Base-by-base conservation (phyloP, 2,329 filamentous ascomycete species). In the Graphilbum ipis-grandicollis region DNA sequence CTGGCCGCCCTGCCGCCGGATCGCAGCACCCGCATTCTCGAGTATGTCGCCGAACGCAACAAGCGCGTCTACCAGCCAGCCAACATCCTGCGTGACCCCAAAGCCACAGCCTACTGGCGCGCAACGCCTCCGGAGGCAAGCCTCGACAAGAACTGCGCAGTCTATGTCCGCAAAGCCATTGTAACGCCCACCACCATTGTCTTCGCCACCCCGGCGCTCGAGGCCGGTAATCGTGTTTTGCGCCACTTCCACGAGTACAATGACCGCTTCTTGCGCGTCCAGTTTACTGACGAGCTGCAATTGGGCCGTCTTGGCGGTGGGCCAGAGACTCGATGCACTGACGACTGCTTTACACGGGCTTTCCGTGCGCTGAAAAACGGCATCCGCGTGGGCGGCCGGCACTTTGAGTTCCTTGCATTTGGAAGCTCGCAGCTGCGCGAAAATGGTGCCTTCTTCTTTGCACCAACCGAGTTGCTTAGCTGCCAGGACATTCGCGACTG, bases 391-490 rank as follows among this genome's bases (percentile, higher is more conserved):
- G 90, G 83, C 5, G 80, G 78, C 43, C 75, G 83, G 8, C 71
- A 73, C 40, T 98, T 85, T 53, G 71, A 88, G 46, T 96, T 96
- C 44, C 69, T 98, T 19, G 90, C 88, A 0, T 94, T 86, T 57
- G 88, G 90, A 0, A 96, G 90, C 53, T 94, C 90, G 0, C 90
- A 98, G 48, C 81, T 98, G 41, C 73, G 88, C 36, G 86, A 96
- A 50, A 76, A 88, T 46, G 81, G 86, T 0, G 86, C 83, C 0
- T 96, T 90, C 50, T 94, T 98, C 56, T 96, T 96, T 53, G 79
- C 82, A 5, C 70, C 80, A 0, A 74, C 72, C 0, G 60, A 70
- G 0, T 62, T 71, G 38, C 51, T 81, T 8, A 78, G 72, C 2
- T 83, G 83, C 37, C 68, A 79, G 15, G 65, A 77, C 35, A 94